Conservation (phyloP, 352 stramenopile genomes). For the Globisporangium heterothallicum region DNA sequence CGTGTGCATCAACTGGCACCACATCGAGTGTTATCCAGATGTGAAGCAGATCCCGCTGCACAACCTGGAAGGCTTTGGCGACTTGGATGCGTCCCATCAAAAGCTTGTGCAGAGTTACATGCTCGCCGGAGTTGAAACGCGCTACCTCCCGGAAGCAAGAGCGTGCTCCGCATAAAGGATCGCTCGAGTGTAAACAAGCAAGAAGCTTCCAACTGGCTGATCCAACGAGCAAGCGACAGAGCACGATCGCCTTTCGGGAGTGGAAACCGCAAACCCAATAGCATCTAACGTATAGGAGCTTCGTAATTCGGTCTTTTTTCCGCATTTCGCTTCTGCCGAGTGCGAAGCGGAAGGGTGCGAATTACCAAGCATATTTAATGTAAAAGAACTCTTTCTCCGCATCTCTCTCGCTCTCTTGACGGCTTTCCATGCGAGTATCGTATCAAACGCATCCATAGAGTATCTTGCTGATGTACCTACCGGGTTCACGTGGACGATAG, state of each 20-base stretch:
- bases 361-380: conserved; percentile 1
- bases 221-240: too few relatives aligned
- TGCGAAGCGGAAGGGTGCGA: not conserved
- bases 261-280: not conserved
- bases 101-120: conserved; percentile 50
- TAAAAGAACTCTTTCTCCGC: not conserved
- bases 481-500: too few relatives aligned
- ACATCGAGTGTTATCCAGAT: conserved; percentile 72
- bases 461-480: not conserved
- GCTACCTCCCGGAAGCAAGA: conserved; percentile 20
- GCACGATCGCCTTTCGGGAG: too few relatives aligned
- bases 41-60: conserved; percentile 50
- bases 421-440: too few relatives aligned
- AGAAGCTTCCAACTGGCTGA: too few relatives aligned
- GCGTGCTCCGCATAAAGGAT: conserved; percentile 38
- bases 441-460: too few relatives aligned
- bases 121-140: conserved; percentile 11
- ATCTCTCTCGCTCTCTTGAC: not conserved
- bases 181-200: not conserved
- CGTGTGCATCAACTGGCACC: conserved; percentile 83
- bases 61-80: conserved; percentile 64
- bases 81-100: conserved; percentile 50
- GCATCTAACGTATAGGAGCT: not conserved
- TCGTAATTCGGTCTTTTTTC: not conserved
- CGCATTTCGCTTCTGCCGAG: not conserved